Conservation (phyloP, 2,329 filamentous ascomycete genomes). For the Sordariomycetes sp. region DNA sequence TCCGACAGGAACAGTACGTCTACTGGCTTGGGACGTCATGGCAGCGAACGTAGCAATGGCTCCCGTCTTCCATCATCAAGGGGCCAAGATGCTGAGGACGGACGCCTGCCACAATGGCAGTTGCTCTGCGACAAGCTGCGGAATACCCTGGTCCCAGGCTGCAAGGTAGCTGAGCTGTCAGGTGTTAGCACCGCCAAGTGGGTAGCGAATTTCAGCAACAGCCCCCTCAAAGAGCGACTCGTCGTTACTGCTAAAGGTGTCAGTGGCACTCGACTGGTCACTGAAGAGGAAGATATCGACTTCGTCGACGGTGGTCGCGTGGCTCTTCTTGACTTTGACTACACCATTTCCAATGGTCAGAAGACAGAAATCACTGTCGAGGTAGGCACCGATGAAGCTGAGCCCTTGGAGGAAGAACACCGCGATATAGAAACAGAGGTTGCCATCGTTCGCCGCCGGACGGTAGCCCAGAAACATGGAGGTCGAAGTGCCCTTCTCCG, state of each 20-base stretch:
- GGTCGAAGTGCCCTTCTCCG: slow-evolving; percentile 37
- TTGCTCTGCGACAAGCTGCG: slow-evolving; percentile 57
- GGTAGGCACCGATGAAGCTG: slow-evolving; percentile 61
- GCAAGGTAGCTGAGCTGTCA: slow-evolving; percentile 53
- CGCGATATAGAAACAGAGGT: slow-evolving; percentile 71
- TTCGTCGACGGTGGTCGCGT: slow-evolving; percentile 74
- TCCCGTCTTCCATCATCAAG: slow-evolving; percentile 21
- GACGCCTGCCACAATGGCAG: slow-evolving; percentile 56
- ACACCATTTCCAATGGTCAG: slow-evolving; percentile 44
- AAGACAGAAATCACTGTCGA: slow-evolving; percentile 58
- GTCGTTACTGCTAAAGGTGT: slow-evolving; percentile 67
- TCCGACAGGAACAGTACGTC: slow-evolving; percentile 10
- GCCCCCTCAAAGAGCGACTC: slow-evolving; percentile 44
- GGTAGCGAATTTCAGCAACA: slow-evolving; percentile 48
- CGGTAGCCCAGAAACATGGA: slow-evolving; percentile 54
- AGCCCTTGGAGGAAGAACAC: slow-evolving; percentile 62
- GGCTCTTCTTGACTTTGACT: slow-evolving; percentile 65
- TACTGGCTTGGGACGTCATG: slow-evolving; percentile 17
- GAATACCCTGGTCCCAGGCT: slow-evolving; percentile 62
- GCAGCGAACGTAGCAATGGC: slow-evolving; percentile 15
- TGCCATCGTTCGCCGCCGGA: slow-evolving; percentile 66
- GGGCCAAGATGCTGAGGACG: slow-evolving; percentile 16
- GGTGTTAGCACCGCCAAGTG: slow-evolving; percentile 63
- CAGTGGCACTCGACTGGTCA: slow-evolving; percentile 42
- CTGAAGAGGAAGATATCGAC: slow-evolving; percentile 63